Conservation (phyloP, 1,139 yeast genomes). For the Zygosaccharomyces sapae region DNA sequence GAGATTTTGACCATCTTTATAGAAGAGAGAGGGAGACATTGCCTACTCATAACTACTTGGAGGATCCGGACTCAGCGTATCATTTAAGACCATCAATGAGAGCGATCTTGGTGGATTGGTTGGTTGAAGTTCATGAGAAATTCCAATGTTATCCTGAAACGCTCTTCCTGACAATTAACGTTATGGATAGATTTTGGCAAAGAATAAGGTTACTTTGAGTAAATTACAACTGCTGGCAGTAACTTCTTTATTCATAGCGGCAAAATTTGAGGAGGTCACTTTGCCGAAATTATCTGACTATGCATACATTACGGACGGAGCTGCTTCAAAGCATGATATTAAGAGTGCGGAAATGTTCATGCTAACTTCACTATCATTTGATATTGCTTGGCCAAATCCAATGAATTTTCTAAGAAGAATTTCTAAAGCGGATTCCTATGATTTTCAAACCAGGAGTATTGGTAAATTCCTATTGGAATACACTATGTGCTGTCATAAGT, state of each 20-base stretch:
- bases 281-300: slow-evolving; percentile 86
- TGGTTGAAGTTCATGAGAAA: slow-evolving; percentile 84
- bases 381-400: slow-evolving; percentile 87
- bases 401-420: slow-evolving; percentile 89
- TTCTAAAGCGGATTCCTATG: slow-evolving; percentile 91
- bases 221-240: slow-evolving; percentile 86
- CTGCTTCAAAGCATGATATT: slow-evolving; percentile 80
- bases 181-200: slow-evolving; percentile 87
- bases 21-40: slow-evolving; percentile 65
- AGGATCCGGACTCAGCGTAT: slow-evolving; percentile 41
- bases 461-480: slow-evolving; percentile 87
- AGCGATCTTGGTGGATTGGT: slow-evolving; percentile 88
- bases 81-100: slow-evolving; percentile 77
- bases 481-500: slow-evolving; percentile 71
- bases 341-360: slow-evolving; percentile 82
- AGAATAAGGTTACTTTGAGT: slow-evolving; percentile 71
- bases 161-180: slow-evolving; percentile 75
- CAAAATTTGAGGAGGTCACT: slow-evolving; percentile 93
- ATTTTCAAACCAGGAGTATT: slow-evolving; percentile 79
- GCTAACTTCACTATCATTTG: slow-evolving; percentile 68
- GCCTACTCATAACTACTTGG: slow-evolving; percentile 67
- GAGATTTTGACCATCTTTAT: slow-evolving; percentile 75
- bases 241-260: slow-evolving; percentile 84
- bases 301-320: slow-evolving; percentile 82
- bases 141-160: slow-evolving; percentile 88